Evolutionary conservation across 257 asterid species (phyloP), one percentile per base, ranked within the genome.

Genomic region (Cruciata laevipes): DNA sequence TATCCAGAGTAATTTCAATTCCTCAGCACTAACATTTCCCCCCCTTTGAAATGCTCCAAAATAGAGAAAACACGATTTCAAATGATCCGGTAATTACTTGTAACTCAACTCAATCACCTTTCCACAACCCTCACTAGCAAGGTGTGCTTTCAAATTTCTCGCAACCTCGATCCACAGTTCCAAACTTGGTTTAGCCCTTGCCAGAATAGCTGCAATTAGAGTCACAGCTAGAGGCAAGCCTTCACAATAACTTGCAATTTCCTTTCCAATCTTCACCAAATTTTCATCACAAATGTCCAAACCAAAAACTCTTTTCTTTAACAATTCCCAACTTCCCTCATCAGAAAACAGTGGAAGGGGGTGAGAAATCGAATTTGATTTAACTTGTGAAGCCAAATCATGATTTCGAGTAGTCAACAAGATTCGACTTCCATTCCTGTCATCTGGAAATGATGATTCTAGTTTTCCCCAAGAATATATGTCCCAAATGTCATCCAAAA

Each of bases 401-500:
- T 61, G 65, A 30, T 13, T 31, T 31, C 65, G 65, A 61, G 47
- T 61, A 11, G 51, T 42, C 5, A 42, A 42, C 3, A 42, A 42
- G 51, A 42, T 42, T 42, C 18, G 44, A 61, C 65, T 61, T 1
- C 65, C 65, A 5, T 30, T 32, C 0, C 17, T 16, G 24, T 61
- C 65, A 61, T 61, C 21, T 17, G 65, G 65, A 31, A 61, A 61
- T 1, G 65, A 61, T 0, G 9, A 0, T 31, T 6, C 5, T 24
- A 61, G 1, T 5, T 32, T 6, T 0, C 4, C 0, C 65, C 32
- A 61, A 0, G 13, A 24, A 35, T 25, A 24, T 13, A 1, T 3
- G 18, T 61, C 23, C 65, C 65, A 61, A 31, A 61, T 61, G 44
- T 61, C 65, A 61, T 61, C 65, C 65, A 61, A 1, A 1, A 61